Evolutionary conservation across 352 stramenopile genomes (phyloP).

Genomic region (Phytophthora lateralis): DNA sequence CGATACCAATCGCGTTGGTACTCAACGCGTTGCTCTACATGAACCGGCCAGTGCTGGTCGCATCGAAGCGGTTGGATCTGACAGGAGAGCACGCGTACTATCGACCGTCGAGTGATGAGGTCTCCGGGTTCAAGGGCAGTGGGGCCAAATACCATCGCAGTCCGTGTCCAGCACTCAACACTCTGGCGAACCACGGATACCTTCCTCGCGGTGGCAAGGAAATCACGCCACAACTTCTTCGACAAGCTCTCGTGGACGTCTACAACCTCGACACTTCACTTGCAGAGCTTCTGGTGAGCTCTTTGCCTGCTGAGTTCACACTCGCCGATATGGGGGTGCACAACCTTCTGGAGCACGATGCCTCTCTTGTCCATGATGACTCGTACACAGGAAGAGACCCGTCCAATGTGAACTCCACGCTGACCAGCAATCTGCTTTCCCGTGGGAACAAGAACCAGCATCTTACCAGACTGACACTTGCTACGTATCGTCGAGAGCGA

Average conservation of each 20-base stretch:
- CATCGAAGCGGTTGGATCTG: slow-evolving; percentile 8
- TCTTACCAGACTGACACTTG: slow-evolving; percentile 46
- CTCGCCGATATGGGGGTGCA: slow-evolving; percentile 60
- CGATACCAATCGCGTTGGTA: slow-evolving; percentile 11
- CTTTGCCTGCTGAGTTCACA: slow-evolving; percentile 46
- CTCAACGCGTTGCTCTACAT: slow-evolving; percentile 14
- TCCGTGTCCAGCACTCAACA: slow-evolving; percentile 68
- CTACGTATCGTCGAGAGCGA: slow-evolving; percentile 52
- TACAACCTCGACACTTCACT: slow-evolving; percentile 47
- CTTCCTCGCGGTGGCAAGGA: slow-evolving; percentile 60
- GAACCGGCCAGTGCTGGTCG: background rate
- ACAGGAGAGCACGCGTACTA: slow-evolving; percentile 39
- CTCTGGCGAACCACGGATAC: slow-evolving; percentile 68
- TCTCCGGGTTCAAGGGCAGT: slow-evolving; percentile 46
- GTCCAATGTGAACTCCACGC: slow-evolving; percentile 46
- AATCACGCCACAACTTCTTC: slow-evolving; percentile 42
- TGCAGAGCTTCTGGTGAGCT: slow-evolving; percentile 32
- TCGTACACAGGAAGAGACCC: slow-evolving; percentile 47
- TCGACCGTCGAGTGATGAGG: slow-evolving; percentile 32
- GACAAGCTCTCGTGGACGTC: slow-evolving; percentile 40
- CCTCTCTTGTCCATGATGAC: slow-evolving; percentile 51
- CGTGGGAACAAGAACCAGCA: slow-evolving; percentile 27
- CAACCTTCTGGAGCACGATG: slow-evolving; percentile 52
- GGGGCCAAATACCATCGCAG: slow-evolving; percentile 43
- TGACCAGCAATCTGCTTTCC: slow-evolving; percentile 45